Base-by-base conservation (phyloP, 768 basidiomycete genomes). In the Kwoniella botswanensis region DNA sequence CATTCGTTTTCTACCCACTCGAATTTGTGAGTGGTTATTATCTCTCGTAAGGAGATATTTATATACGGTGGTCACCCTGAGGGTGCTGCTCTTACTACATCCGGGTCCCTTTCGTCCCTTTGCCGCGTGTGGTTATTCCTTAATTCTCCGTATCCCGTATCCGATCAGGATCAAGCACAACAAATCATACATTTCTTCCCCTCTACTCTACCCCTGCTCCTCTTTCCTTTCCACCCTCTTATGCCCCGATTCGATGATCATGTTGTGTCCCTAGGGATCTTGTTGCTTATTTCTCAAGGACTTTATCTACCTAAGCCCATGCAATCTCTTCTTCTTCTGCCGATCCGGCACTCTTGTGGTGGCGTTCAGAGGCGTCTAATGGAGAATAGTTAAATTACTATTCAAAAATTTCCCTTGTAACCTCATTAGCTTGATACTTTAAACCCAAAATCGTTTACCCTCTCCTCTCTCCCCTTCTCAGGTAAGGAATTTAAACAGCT, bases 71-170 rank as follows among this genome's bases (percentile, higher is more conserved):
- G 35, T 35, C 7, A 35, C 59, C 42, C 59, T 43, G 59, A 42
- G n/a, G 12, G 15, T 52, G 21, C 4, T 63, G 44, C 43, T 54
- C 24, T 68, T 68, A 63, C 67, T 41, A 68, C 67, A 68, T 68
- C 67, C 67, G 67, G 67, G 67, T 63, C 67, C 67, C 67, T 68
- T 61, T 66, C 42, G 55, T 58, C 65, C 65, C 58, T 67, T 67
- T 67, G 66, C 66, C 66, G 60, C 58, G 17, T 62, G 35, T 35
- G 35, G 35, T 35, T 9, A 35, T 35, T 35, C 35, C 10, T 61
- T 55, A 68, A 68, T 68, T 68, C 67, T 63, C 67, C 67, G 67
- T 54, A 24, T 68, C 67, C 67, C 67, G 67, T 54, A 42, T 68
- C 67, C 67, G 67, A 68, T 56, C 67, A 29, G 35, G 35, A 35